Evolutionary conservation across 208 protist species (phyloP).

Genomic region (Balamuthia mandrillaris): DNA sequence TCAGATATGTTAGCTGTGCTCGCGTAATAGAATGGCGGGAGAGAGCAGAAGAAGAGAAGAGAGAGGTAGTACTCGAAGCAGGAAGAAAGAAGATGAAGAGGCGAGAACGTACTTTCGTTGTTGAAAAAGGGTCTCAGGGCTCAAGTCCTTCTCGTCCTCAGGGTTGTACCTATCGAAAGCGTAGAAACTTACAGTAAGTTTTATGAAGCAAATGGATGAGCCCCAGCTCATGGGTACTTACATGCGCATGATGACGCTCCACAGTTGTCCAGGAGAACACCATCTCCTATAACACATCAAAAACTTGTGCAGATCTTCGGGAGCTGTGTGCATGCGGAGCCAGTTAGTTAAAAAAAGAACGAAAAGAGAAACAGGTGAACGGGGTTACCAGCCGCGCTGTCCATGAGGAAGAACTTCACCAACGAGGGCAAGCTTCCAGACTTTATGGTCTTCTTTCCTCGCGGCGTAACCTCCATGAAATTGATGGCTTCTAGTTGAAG

Average conservation of each 20-base stretch:
- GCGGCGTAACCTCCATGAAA: background rate
- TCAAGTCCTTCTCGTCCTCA: background rate
- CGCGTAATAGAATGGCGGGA: background rate
- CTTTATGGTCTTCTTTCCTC: background rate
- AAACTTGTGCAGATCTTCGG: background rate
- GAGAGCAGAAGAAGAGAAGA: background rate
- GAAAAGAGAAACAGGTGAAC: background rate
- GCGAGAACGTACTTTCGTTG: background rate
- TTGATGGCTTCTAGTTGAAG: background rate
- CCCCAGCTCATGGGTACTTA: background rate
- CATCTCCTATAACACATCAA: conserved; percentile 7
- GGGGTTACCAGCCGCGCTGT: background rate
- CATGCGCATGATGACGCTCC: conserved; percentile 4
- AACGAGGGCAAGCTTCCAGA: background rate
- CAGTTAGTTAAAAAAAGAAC: background rate
- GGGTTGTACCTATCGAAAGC: background rate
- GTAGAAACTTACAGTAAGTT: background rate
- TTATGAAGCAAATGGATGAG: background rate
- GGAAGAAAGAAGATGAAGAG: background rate
- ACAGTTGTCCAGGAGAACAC: conserved; percentile 17
- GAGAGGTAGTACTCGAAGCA: background rate
- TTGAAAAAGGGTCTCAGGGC: background rate
- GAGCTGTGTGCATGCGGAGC: background rate
- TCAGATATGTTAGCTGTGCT: too few species aligned
- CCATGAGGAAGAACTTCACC: background rate